These are phyloP conservation scores for Thalassiosira mediterranea DNA, from an alignment of 352 stramenopile genomes.

Conservation along the genomic window DNA sequence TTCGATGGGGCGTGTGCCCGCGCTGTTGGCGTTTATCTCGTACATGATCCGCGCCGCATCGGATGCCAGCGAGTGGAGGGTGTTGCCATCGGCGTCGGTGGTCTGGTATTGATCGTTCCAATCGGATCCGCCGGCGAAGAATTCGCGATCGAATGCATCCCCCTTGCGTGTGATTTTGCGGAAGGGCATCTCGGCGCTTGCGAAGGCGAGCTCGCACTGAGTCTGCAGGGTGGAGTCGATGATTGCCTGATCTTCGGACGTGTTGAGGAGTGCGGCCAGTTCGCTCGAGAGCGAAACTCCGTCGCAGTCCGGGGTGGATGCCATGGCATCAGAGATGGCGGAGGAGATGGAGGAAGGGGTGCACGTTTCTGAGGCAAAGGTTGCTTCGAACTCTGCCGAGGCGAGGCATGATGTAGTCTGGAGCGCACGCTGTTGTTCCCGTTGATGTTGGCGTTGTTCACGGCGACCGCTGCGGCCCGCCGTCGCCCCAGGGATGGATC, in stretches of 20 bases:
- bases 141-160: constrained; percentile 13
- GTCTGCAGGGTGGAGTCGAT: not conserved
- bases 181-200: not conserved
- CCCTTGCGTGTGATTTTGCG: constrained; percentile 5
- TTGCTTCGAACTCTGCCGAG: too few relatives aligned
- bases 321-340: not conserved
- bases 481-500: not conserved
- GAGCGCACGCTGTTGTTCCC: too few relatives aligned
- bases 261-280: too few relatives aligned
- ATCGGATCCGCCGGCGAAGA: constrained; percentile 22
- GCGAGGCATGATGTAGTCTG: too few relatives aligned
- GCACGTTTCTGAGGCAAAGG: too few relatives aligned
- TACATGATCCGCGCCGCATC: too few relatives aligned
- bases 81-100: too few relatives aligned
- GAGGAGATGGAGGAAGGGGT: not conserved
- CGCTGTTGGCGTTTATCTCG: too few relatives aligned
- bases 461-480: not conserved
- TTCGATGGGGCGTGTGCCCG: not conserved
- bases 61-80: too few relatives aligned
- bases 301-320: not conserved
- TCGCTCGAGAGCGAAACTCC: too few relatives aligned
- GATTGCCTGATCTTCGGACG: not conserved
- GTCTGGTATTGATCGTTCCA: constrained; percentile 22
- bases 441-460: too few relatives aligned
- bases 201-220: not conserved